Conservation (phyloP, 2,329 filamentous ascomycete genomes). For the Seiridium unicorne region DNA sequence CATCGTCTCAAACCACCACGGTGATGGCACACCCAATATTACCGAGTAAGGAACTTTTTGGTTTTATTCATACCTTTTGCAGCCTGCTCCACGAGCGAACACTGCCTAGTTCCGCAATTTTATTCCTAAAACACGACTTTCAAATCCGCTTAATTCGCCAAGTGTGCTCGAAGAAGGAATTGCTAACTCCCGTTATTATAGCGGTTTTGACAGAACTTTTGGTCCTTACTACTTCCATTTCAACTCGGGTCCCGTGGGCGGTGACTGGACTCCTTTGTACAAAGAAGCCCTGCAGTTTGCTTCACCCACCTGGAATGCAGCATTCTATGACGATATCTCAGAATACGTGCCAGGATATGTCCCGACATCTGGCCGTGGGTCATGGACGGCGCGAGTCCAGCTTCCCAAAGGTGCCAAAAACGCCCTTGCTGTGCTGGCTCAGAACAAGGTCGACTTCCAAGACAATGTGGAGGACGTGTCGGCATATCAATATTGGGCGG, state of each 20-base stretch:
- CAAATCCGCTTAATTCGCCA: too few relatives aligned
- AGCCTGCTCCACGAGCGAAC: too few relatives aligned
- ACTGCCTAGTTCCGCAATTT: too few relatives aligned
- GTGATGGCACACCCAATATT: constrained; percentile 62
- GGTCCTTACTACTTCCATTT: constrained; percentile 63
- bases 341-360: constrained; percentile 58
- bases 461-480: constrained; percentile 53
- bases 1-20: constrained; percentile 60
- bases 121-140: too few relatives aligned
- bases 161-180: too few relatives aligned
- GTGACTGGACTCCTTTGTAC: constrained; percentile 44
- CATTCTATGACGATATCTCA: constrained; percentile 64
- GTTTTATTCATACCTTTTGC: too few relatives aligned
- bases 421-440: constrained; percentile 54
- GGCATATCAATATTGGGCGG: constrained; percentile 63
- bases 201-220: constrained; percentile 63
- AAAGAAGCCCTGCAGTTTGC: constrained; percentile 53
- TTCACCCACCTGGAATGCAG: constrained; percentile 51
- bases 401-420: constrained; percentile 51
- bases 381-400: constrained; percentile 46
- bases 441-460: constrained; percentile 52
- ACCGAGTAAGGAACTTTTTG: constrained; percentile 32
- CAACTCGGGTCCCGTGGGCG: constrained; percentile 50
- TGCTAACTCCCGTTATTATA: too few relatives aligned
- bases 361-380: constrained; percentile 47